Evolutionary conservation across 768 basidiomycete genomes (phyloP), one percentile per base, ranked within the genome.

Genomic region (Naganishia friedmannii): DNA sequence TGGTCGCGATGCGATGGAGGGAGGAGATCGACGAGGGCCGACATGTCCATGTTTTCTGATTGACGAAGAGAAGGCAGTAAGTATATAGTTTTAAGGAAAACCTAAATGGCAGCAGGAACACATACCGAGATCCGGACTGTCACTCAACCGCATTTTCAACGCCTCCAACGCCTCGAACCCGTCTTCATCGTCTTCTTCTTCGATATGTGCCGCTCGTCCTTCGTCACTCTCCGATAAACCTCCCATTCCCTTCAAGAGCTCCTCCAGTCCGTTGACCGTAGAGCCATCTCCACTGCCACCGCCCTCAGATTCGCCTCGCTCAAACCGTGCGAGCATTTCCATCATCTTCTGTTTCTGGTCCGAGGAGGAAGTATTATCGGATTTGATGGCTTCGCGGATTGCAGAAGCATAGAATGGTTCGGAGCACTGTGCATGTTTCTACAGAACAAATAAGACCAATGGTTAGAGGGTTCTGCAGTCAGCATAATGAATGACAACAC

Each of bases 321-420:
- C 60, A 26, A 63, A 63, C 26, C 60, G 60, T 0, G 37, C n/a
- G 0, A 63, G 39, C 68, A 69, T 69, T 53, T 69, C 68, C 68
- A 69, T 69, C 68, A 69, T 69, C 56, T 69, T 69, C 10, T 34
- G 39, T 60, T 69, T 69, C 45, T 69, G 56, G 21, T 69, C 68
- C 10, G 55, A 28, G 23, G 68, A 69, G 19, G 68, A 55, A 2
- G 68, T 19, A 8, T 39, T 42, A 34, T 69, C 68, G 17, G 68
- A 55, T 23, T 12, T 5, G 55, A 69, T 69, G 3, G 55, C 68
- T 42, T 69, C 68, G 15, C 68, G 68, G 10, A 69, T 31, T 1
- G 68, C 55, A 28, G 55, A 21, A 13, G 55, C 55, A 29, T 69
- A 69, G 45, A 69, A 69, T 58, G 68, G 46, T 23, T 69, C 68